phyloP scores from a whole-genome alignment of 108 stramenopile genomes.

The Skeletonema potamos region DNA sequence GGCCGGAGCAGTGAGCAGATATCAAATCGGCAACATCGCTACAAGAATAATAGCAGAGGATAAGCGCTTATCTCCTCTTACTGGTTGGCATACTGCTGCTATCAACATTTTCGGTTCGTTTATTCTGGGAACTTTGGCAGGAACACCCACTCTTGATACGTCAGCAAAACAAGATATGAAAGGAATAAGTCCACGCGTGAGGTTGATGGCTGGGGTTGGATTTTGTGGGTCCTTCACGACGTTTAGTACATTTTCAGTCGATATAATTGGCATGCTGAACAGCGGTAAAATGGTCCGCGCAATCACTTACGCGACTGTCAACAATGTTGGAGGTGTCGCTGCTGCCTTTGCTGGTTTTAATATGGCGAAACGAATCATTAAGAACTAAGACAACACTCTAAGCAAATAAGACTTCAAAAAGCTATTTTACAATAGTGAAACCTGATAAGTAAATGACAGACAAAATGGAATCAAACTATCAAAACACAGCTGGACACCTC shows the following conservation, averaged over 20 bases:
- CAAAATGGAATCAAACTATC: neutral
- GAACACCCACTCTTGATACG: conserved; percentile 24
- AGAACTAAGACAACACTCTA: neutral
- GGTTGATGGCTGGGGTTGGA: conserved; percentile 68
- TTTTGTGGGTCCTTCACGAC: conserved; percentile 82
- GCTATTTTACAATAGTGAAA: neutral
- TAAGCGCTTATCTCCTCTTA: conserved; percentile 22
- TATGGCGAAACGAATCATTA: conserved; percentile 49
- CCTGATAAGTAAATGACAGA: neutral
- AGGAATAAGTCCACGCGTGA: conserved; percentile 60
- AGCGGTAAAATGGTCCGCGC: conserved; percentile 55
- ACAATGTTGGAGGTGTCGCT: conserved; percentile 66
- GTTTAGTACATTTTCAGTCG: conserved; percentile 73
- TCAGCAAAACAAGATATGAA: conserved; percentile 5
- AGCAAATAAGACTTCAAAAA: neutral
- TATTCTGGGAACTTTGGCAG: conserved; percentile 61
- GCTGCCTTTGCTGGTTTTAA: conserved; percentile 68
- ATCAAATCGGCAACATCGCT: conserved; percentile 64
- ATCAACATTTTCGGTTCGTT: conserved; percentile 78
- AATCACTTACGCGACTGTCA: conserved; percentile 54
- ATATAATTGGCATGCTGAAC: conserved; percentile 61
- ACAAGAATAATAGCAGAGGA: conserved; percentile 61
- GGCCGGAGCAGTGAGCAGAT: conserved; percentile 61
- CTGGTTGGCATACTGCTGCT: conserved; percentile 69
- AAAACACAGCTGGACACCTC: neutral